Evolutionary conservation across 331 rosid species (phyloP), one percentile per base, ranked within the genome.

Genomic region (Malus hybrid): DNA sequence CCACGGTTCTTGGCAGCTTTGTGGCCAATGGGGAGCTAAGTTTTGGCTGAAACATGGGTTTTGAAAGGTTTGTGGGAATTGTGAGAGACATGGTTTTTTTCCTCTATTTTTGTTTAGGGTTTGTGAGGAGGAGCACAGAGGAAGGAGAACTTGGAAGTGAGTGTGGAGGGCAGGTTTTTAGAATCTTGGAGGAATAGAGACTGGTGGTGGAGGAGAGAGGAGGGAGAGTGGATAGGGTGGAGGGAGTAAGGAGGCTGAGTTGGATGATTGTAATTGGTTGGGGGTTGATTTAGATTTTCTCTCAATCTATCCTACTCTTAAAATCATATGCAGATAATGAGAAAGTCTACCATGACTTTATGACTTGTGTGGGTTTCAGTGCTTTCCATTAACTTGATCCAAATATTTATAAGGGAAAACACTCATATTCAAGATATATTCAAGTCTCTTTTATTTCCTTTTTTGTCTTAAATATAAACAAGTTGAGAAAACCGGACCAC

Each of bases 1-100:
- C 78, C 28, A 84, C 13, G n/a, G 80, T 42, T 65, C 69, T 83
- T 6, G 78, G 87, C 46, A 65, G 69, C 33, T 81, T 90, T 0
- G 71, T 31, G 78, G 80, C 42, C 24, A 63, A 3, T 22, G 82
- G 78, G 55, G 89, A 71, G 70, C 83, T 76, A 11, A 84, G 70
- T 60, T 82, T 92, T 7, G 97, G 98, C 62, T 85, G 87, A 67
- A 88, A 82, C 65, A 89, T 59, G 63, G 93, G 85, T 76, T 89
- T 91, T 6, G 92, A 86, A 83, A 95, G 91, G 74, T 89, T 90
- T 1, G 93, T 71, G 69, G 99, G 99, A 71, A 95, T 89, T 2
- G 98, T 95, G 75, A 95, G 93, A 79, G 99, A 90, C 99, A 95
- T 93, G n/a, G 31, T 82, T 29, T 31, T 1, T 8, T 12, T 5